Conservation (phyloP, 164 flowering plant species). For the Cinnamomum micranthum region DNA sequence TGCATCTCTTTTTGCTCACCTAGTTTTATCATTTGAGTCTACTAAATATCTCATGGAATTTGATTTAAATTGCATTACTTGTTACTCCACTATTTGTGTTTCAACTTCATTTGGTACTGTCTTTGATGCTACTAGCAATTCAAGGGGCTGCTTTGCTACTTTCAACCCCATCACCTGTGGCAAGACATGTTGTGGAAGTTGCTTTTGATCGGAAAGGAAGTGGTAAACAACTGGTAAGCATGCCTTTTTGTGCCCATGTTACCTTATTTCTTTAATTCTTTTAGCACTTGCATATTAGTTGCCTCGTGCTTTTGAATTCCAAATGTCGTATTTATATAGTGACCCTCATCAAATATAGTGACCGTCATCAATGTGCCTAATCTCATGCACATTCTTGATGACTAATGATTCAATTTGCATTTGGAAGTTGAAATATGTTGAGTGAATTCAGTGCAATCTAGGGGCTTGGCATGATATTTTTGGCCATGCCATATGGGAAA, state of each 20-base stretch:
- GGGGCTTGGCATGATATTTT: no score
- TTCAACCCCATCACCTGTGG: slow-evolving; percentile 46
- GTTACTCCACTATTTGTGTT: neutral
- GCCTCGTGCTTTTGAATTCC: no score
- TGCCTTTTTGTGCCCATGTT: neutral
- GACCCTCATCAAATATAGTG: no score
- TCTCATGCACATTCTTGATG: no score
- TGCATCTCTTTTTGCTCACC: neutral
- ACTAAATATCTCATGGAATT: neutral
- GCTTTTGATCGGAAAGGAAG: slow-evolving; percentile 71
- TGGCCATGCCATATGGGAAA: no score
- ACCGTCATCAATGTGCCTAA: no score
- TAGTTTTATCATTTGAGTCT: neutral
- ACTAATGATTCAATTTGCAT: no score
- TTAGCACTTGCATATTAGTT: neutral
- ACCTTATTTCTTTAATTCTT: neutral
- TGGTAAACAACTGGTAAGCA: slow-evolving; percentile 77
- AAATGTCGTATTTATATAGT: no score
- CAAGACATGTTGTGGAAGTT: slow-evolving; percentile 56
- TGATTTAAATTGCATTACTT: neutral
- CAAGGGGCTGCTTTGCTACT: slow-evolving; percentile 73
- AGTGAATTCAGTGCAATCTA: no score
- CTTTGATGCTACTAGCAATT: slow-evolving; percentile 36
- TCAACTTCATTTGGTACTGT: neutral
- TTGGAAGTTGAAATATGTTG: no score